Conservation (phyloP, 257 asterid species). For the Solanum arcanum region DNA sequence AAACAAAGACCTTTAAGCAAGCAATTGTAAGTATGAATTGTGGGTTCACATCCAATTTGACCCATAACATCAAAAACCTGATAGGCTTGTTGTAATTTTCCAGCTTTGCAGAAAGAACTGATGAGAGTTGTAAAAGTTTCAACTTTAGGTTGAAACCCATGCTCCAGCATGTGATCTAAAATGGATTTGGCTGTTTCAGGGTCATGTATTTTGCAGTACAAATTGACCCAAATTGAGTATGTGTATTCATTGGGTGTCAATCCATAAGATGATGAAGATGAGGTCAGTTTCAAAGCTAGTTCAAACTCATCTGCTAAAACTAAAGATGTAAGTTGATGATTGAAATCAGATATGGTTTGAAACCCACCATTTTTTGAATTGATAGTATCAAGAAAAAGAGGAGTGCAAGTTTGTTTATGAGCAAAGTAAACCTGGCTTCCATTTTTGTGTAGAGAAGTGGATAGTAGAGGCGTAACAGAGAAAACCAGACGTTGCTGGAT, state of each 20-base stretch:
- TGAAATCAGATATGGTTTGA: conserved; percentile 22
- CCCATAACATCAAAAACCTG: conserved; percentile 56
- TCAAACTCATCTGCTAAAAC: conserved; percentile 38
- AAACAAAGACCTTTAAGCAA: conserved; percentile 70
- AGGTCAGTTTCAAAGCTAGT: conserved; percentile 27
- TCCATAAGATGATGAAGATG: conserved; percentile 17
- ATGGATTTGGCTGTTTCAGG: conserved; percentile 29
- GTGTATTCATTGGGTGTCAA: conserved; percentile 27
- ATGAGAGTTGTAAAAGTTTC: conserved; percentile 55
- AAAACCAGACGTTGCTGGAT: neutral
- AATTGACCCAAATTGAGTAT: conserved; percentile 32
- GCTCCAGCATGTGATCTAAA: conserved; percentile 28
- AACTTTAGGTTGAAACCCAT: conserved; percentile 41
- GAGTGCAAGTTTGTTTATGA: conserved; percentile 1
- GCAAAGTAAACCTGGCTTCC: neutral
- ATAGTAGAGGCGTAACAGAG: neutral
- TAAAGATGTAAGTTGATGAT: conserved; percentile 23
- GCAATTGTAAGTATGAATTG: conserved; percentile 64
- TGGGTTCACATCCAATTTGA: conserved; percentile 46
- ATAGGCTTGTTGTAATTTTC: conserved; percentile 38
- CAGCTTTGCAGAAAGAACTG: conserved; percentile 39
- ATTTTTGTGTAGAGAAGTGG: neutral
- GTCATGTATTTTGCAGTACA: conserved; percentile 38
- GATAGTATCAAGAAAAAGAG: neutral
- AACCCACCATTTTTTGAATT: conserved; percentile 16